Conservation (phyloP, 371 early-diverging fungal genomes). For the Funneliformis caledonium region DNA sequence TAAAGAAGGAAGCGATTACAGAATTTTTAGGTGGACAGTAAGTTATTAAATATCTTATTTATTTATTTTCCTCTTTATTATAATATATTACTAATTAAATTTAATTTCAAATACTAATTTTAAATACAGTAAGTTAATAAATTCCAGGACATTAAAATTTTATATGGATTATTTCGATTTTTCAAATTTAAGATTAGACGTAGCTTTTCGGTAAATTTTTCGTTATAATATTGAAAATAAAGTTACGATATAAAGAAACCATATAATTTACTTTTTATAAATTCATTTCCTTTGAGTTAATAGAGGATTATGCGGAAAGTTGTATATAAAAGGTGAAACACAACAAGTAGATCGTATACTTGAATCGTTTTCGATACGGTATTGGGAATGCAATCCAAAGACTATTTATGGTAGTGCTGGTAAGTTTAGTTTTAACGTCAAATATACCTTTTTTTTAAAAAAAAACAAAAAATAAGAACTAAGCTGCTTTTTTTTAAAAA, state of each 20-base stretch:
- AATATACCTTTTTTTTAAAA: not conserved
- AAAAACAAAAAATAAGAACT: not conserved
- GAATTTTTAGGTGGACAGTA: slow-evolving; percentile 39
- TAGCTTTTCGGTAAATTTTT: slow-evolving; percentile 68
- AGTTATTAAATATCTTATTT: not conserved
- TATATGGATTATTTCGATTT: slow-evolving; percentile 85
- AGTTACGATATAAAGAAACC: not conserved
- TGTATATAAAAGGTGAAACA: slow-evolving; percentile 88
- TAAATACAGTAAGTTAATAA: slow-evolving; percentile 50
- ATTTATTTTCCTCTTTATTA: not conserved
- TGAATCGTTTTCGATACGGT: slow-evolving; percentile 78
- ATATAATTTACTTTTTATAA: slow-evolving; percentile 6
- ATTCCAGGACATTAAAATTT: slow-evolving; percentile 58
- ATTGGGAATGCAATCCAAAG: slow-evolving; percentile 79
- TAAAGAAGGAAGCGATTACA: slow-evolving; percentile 18
- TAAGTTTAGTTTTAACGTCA: slow-evolving; percentile 27
- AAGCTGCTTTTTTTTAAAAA: not conserved
- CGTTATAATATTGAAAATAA: not conserved
- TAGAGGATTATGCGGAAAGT: slow-evolving; percentile 71
- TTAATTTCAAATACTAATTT: slow-evolving; percentile 1
- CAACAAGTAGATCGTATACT: slow-evolving; percentile 91
- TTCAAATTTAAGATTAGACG: slow-evolving; percentile 69
- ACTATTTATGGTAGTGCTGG: slow-evolving; percentile 59
- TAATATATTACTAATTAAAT: not conserved
- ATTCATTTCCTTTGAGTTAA: not conserved